phyloP scores from a whole-genome alignment of 2,329 filamentous ascomycete species.

The Sporothrix luriei region DNA sequence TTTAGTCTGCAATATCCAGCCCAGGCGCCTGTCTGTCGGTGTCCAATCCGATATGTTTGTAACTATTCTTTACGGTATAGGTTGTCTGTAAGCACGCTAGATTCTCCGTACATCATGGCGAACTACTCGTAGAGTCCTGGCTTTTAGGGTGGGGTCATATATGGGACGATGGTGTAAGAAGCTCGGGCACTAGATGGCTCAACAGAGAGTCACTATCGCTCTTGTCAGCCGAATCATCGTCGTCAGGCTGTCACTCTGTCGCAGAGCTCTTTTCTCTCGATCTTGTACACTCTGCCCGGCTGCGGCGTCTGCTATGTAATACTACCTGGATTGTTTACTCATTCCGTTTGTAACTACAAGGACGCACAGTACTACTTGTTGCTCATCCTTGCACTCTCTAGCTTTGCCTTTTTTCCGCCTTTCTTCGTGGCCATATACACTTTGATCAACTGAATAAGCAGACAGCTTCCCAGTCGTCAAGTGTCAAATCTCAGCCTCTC shows the following conservation, averaged over 20 bases:
- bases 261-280: not conserved
- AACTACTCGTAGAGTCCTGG: not conserved
- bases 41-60: not conserved
- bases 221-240: not conserved
- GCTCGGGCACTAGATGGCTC: not conserved
- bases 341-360: not conserved
- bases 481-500: not conserved
- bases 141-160: not conserved
- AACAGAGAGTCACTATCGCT: not conserved
- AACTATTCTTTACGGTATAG: not conserved
- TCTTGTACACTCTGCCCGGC: not conserved
- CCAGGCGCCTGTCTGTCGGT: not conserved
- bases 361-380: not conserved
- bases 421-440: not conserved
- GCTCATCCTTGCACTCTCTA: not conserved
- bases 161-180: conserved; percentile 16
- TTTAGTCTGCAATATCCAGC: not conserved
- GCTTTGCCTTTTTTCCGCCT: not conserved
- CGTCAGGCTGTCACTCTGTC: conserved; percentile 7
- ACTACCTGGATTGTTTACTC: conserved; percentile 3
- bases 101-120: too few species aligned
- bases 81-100: not conserved
- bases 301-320: not conserved
- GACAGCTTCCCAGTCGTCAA: not conserved
- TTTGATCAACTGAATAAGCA: not conserved